Evolutionary conservation across 1,284 basidiomycete genomes (phyloP).

Genomic region (Tilletia walkeri): DNA sequence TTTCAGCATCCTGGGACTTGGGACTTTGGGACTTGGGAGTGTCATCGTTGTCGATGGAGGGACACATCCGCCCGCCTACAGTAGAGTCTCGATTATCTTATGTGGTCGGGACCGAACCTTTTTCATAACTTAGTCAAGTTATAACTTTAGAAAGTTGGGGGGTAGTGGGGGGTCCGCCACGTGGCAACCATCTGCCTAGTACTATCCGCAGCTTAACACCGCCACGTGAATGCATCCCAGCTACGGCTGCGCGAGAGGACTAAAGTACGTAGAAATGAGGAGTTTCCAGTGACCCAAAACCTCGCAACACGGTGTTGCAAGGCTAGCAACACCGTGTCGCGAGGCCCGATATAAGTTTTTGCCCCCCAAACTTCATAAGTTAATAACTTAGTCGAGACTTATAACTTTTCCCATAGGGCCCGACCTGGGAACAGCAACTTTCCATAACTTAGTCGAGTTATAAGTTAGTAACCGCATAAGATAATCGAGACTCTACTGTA

Average conservation of each 20-base stretch:
- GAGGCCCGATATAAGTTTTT: no score
- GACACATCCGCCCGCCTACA: background rate
- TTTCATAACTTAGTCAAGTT: background rate
- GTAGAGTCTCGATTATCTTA: background rate
- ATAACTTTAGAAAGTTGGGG: background rate
- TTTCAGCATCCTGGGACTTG: no score
- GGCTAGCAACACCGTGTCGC: no score
- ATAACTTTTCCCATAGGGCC: background rate
- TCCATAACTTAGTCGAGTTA: constrained; percentile 1
- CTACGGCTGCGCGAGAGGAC: background rate
- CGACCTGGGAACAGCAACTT: background rate
- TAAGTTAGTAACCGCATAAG: background rate
- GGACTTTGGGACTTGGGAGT: no score
- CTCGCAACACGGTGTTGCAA: background rate
- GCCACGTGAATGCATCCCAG: background rate
- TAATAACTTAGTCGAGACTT: background rate
- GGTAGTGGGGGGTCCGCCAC: background rate
- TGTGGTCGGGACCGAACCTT: background rate
- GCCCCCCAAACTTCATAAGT: no score
- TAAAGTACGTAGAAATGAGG: background rate
- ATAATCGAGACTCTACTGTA: background rate
- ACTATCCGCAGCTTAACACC: no score
- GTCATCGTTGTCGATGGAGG: no score
- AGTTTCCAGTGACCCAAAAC: background rate
- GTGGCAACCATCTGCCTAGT: no score